Base-by-base conservation (phyloP, 2,329 filamentous ascomycete species). In the Amauroascus niger region DNA sequence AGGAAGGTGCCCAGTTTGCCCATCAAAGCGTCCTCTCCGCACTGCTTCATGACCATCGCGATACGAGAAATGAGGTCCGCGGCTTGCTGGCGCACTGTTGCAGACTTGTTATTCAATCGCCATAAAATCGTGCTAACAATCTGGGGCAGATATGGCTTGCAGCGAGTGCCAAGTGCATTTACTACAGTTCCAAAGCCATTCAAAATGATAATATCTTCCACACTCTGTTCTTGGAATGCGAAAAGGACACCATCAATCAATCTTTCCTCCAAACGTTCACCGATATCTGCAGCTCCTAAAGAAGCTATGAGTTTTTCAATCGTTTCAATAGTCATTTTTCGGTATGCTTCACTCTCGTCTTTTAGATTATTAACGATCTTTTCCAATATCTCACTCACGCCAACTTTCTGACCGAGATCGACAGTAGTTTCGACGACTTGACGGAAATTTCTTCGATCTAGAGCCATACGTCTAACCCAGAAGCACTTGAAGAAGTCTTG, bases 301-400 rank as follows among this genome's bases (percentile, higher is more conserved):
- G 88, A 88, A 14, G 91, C 89, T 63, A 98, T 86, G 46, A 97
- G 83, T 73, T 97, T 98, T 73, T 98, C 93, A 7, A 97, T 83
- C 0, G 93, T 97, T 75, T 98, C 93, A 32, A 98, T 86, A 0
- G 93, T 96, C 93, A 98, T 98, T 77, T 97, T 97, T 48, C 93
- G 84, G 71, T 98, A 98, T 0, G 91, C 86, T 68, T 98, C 93
- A 68, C 87, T 96, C 71, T 98, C 93, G 65, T 98, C 93, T 71
- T 98, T 98, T 61, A 98, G 79, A 67, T 98, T 96, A 72, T 83
- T 86, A 50, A 97, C 93, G 55, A 97, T 87, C 45, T 90, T 79
- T 69, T 96, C 88, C 3, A 97, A 78, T 56, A 98, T 97, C 74
- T 97, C 91, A 61, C 89, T 85, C 52, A 90, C 90, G 40, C 93